Conservation (phyloP, 2,329 filamentous ascomycete genomes). For the Exophiala oligosperma region DNA sequence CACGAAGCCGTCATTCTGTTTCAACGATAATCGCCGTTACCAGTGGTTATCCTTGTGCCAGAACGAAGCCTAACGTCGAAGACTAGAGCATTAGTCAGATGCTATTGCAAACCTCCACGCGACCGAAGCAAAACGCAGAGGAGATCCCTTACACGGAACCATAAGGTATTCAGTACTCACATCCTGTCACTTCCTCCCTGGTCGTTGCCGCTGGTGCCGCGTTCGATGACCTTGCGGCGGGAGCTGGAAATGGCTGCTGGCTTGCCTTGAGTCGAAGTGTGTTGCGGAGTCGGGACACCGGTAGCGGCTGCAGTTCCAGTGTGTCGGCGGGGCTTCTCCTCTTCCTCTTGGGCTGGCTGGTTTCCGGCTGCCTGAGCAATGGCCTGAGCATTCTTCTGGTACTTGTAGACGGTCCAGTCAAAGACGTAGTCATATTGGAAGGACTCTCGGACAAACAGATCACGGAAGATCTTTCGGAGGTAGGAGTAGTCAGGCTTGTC, state of each 20-base stretch:
- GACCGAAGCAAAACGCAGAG: conserved; percentile 81
- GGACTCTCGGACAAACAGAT: conserved; percentile 96
- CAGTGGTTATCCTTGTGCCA: conserved; percentile 67
- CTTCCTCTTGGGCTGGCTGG: conserved; percentile 65
- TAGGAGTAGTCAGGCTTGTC: conserved; percentile 99
- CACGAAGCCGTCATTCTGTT: conserved; percentile 51
- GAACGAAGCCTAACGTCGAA: conserved; percentile 84
- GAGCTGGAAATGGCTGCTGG: conserved; percentile 71
- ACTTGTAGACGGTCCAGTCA: conserved; percentile 99
- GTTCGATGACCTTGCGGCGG: conserved; percentile 82
- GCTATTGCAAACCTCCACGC: conserved; percentile 73
- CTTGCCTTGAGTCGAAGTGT: conserved; percentile 62
- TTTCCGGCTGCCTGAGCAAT: conserved; percentile 78
- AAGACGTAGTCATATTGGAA: conserved; percentile 99
- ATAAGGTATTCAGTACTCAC: conserved; percentile 75
- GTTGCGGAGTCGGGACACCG: conserved; percentile 56
- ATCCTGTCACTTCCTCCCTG: conserved; percentile 87
- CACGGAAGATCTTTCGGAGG: conserved; percentile 99
- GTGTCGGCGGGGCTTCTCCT: conserved; percentile 73
- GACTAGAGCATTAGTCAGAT: conserved; percentile 79
- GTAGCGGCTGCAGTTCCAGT: conserved; percentile 59
- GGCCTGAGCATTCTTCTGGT: conserved; percentile 97
- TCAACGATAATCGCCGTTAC: conserved; percentile 51
- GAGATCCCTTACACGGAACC: conserved; percentile 88
- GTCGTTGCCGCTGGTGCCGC: conserved; percentile 55